Conservation (phyloP, 305 asterid genomes). For the Fraxinus velutina region DNA sequence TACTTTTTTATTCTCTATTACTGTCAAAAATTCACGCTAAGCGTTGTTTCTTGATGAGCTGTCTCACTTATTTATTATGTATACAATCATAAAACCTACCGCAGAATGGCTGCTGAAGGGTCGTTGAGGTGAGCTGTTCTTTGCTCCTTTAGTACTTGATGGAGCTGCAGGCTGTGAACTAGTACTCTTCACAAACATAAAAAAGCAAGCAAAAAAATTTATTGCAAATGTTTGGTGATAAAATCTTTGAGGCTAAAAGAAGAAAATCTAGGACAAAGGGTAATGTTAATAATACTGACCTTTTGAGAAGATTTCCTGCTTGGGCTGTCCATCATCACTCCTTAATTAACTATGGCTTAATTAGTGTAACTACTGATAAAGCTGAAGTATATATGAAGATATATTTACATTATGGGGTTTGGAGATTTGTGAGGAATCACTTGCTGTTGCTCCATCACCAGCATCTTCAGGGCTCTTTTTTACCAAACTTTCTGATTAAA, state of each 20-base stretch:
- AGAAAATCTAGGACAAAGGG: background rate
- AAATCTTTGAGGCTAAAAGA: background rate
- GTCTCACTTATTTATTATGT: background rate
- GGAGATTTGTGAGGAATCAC: slow-evolving; percentile 43
- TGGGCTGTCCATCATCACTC: slow-evolving; percentile 45
- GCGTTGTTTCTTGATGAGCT: background rate
- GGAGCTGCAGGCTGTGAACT: slow-evolving; percentile 27
- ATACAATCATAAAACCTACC: slow-evolving; percentile 30
- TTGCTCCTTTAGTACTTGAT: slow-evolving; percentile 26
- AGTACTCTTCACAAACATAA: slow-evolving; percentile 28
- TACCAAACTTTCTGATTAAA: slow-evolving; percentile 60
- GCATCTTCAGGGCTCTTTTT: slow-evolving; percentile 23
- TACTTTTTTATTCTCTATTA: background rate
- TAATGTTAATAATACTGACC: slow-evolving; percentile 27
- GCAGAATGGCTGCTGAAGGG: slow-evolving; percentile 38
- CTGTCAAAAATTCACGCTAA: background rate
- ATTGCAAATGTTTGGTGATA: background rate
- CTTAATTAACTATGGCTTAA: slow-evolving; percentile 6
- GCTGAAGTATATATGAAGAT: slow-evolving; percentile 29
- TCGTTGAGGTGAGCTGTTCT: slow-evolving; percentile 33
- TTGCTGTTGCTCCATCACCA: slow-evolving; percentile 54
- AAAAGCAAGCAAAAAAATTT: background rate
- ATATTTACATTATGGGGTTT: slow-evolving; percentile 22
- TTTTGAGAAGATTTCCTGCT: slow-evolving; percentile 48
- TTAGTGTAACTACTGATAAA: slow-evolving; percentile 21